These are phyloP conservation scores for Sideroxylon spinosum DNA, from an alignment of 179 eudicot species.

Conservation along the genomic window DNA sequence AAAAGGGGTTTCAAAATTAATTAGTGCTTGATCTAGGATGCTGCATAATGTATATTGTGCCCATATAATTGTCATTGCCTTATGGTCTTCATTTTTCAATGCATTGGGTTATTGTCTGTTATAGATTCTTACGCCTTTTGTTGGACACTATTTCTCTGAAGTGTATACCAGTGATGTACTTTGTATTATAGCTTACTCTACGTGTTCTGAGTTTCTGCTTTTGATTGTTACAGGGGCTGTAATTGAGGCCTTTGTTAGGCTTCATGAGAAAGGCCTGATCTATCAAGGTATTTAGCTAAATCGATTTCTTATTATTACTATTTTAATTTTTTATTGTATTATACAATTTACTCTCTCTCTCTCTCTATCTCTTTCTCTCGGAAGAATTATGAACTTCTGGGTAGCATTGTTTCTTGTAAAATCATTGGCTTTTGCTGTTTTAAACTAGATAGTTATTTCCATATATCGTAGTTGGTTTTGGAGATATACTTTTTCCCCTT, in stretches of 20 bases:
- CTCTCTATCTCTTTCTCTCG: neutral
- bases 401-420: neutral
- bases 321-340: constrained; percentile 1
- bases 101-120: neutral
- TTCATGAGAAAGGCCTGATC: constrained; percentile 96
- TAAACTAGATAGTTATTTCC: neutral
- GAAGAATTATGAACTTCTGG: neutral
- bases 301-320: neutral
- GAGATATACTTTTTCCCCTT: neutral
- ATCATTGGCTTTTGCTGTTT: neutral
- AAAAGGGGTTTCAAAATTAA: neutral
- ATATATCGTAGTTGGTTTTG: neutral
- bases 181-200: neutral
- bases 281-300: constrained; percentile 62
- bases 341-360: neutral
- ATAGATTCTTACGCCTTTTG: neutral
- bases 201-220: constrained; percentile 22
- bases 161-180: neutral
- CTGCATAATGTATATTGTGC: constrained; percentile 3
- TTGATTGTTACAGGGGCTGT: constrained; percentile 74
- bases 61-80: neutral
- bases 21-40: neutral
- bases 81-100: neutral
- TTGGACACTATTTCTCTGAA: neutral
- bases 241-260: constrained; percentile 87